Evolutionary conservation across 2,329 filamentous ascomycete genomes (phyloP).

Genomic region (Arachnomyces sp.): DNA sequence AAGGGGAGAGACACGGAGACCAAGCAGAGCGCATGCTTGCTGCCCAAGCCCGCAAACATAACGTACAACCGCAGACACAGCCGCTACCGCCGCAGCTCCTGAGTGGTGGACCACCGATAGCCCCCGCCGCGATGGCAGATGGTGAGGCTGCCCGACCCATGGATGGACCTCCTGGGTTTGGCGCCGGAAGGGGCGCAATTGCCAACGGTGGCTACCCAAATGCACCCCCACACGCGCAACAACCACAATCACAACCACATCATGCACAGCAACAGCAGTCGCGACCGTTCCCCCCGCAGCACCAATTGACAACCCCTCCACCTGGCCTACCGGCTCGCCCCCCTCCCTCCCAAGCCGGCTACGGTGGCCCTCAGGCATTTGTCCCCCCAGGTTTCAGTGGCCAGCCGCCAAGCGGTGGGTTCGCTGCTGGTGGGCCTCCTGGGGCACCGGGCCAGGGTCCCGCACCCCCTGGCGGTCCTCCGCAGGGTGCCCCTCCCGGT

Average conservation of each 20-base stretch:
- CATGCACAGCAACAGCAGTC: constrained; percentile 39
- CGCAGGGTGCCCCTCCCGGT: constrained; percentile 38
- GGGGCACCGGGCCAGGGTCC: too few relatives aligned
- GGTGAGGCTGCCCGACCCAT: constrained; percentile 30
- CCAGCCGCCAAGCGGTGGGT: constrained; percentile 18
- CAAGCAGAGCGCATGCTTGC: constrained; percentile 87
- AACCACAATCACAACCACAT: constrained; percentile 31
- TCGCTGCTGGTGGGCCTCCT: not conserved
- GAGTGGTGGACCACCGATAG: constrained; percentile 24
- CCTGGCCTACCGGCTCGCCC: constrained; percentile 57
- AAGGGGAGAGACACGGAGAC: constrained; percentile 92
- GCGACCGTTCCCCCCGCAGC: constrained; percentile 50
- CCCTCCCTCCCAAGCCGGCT: constrained; percentile 59
- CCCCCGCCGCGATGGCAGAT: constrained; percentile 38
- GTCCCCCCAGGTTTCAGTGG: constrained; percentile 31
- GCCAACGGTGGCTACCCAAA: constrained; percentile 33
- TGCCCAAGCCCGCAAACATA: constrained; percentile 86
- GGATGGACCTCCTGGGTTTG: constrained; percentile 25
- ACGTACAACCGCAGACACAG: constrained; percentile 74
- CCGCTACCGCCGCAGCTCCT: constrained; percentile 68
- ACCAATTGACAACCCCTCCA: constrained; percentile 38
- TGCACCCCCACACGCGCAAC: constrained; percentile 42
- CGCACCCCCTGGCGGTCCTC: constrained; percentile 12
- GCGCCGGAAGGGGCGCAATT: constrained; percentile 33
- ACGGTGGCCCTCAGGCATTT: constrained; percentile 51